A percentile compares a stretch with the other conserved stretches of the same genome.
phyloP scores from a whole-genome alignment of 352 stramenopile genomes.

The Phytopythium boreale region DNA sequence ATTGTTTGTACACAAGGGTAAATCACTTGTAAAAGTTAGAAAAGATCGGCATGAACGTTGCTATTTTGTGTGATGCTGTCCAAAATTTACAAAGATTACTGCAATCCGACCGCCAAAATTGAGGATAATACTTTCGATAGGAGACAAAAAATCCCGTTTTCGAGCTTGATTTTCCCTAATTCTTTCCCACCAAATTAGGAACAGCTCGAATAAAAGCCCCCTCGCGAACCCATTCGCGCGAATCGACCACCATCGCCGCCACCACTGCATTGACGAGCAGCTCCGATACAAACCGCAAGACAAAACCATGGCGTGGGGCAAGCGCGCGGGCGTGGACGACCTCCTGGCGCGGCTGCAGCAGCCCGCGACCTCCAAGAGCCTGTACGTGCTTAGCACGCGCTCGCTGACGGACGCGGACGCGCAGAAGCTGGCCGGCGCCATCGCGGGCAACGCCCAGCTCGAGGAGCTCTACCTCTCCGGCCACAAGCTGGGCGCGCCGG shows the following conservation, averaged over 20 bases:
- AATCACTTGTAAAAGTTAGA: too few species aligned
- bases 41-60: not conserved
- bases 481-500: conserved; percentile 43
- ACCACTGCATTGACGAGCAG: not conserved
- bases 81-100: not conserved
- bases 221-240: not conserved
- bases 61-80: not conserved
- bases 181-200: too few species aligned
- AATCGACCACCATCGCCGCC: not conserved
- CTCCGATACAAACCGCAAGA: not conserved
- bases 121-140: too few species aligned
- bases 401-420: conserved; percentile 57
- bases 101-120: too few species aligned
- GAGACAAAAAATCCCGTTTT: not conserved
- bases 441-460: conserved; percentile 54
- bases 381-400: conserved; percentile 75
- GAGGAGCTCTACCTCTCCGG: conserved; percentile 79
- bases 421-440: conserved; percentile 41
- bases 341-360: conserved; percentile 63
- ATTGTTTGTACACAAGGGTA: too few species aligned
- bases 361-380: conserved; percentile 51
- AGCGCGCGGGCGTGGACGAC: conserved; percentile 66
- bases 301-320: conserved; percentile 70
- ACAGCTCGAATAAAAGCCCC: not conserved
- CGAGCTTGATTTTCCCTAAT: not conserved